Evolutionary conservation across 371 early-diverging fungal species (phyloP).

Genomic region (Syncephalis plumigaleata): DNA sequence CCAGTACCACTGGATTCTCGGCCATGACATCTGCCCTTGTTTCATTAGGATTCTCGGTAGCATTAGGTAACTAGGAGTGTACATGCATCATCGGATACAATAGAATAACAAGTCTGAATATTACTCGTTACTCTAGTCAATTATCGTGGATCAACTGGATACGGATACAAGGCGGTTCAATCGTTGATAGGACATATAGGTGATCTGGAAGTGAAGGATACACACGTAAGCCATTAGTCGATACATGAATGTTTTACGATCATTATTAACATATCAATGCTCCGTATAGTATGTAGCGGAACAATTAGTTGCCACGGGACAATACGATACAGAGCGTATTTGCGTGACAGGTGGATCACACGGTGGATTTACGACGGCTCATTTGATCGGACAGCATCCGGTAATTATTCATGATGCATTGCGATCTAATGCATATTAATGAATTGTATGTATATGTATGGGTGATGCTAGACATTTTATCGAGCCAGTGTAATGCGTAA

Average conservation of each 20-base stretch:
- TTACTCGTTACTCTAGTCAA: slow-evolving; percentile 23
- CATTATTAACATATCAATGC: background rate
- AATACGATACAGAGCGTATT: slow-evolving; percentile 8
- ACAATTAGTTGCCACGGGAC: slow-evolving; percentile 13
- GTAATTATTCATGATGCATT: slow-evolving; percentile 4
- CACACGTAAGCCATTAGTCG: slow-evolving; percentile 17
- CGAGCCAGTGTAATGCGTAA: slow-evolving; percentile 42
- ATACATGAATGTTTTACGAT: slow-evolving; percentile 5
- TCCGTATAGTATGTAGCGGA: slow-evolving; percentile 5
- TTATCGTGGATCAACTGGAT: slow-evolving; percentile 56
- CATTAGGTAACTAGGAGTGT: slow-evolving; percentile 23
- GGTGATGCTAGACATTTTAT: too few relatives aligned
- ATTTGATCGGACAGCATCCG: slow-evolving; percentile 31
- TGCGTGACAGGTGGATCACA: slow-evolving; percentile 50
- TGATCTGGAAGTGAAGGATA: slow-evolving; percentile 37
- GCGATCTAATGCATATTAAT: background rate
- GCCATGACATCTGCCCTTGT: slow-evolving; percentile 14
- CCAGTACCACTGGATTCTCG: slow-evolving; percentile 17
- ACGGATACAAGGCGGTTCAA: slow-evolving; percentile 39
- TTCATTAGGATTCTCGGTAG: slow-evolving; percentile 25
- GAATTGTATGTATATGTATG: too few relatives aligned
- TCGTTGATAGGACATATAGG: slow-evolving; percentile 44
- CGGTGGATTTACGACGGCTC: slow-evolving; percentile 49
- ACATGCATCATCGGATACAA: background rate
- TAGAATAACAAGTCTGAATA: background rate